phyloP scores from a whole-genome alignment of 805 yeast genomes.

The Tetrapisispora arboricola region DNA sequence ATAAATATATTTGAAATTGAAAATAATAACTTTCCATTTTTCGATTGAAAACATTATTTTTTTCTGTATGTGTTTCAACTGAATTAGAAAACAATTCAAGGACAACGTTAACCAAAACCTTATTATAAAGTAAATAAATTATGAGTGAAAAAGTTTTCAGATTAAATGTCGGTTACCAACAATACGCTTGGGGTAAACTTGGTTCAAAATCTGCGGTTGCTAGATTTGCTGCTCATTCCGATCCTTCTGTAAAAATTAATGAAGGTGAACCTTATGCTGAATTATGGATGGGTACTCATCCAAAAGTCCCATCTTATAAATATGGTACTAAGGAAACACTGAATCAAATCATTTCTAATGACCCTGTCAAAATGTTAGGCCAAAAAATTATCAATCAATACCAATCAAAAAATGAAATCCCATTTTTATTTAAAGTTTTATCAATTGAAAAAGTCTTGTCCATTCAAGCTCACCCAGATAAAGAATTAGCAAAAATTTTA shows the following conservation, averaged over 20 bases:
- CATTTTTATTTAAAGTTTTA: slow-evolving; percentile 87
- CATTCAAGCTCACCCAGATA: slow-evolving; percentile 98
- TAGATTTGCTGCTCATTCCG: slow-evolving; percentile 63
- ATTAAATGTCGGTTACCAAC: slow-evolving; percentile 46
- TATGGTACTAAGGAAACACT: slow-evolving; percentile 47
- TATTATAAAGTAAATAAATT: not conserved
- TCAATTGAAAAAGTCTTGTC: slow-evolving; percentile 87
- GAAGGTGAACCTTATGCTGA: slow-evolving; percentile 88
- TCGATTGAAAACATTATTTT: too few species aligned
- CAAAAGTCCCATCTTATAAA: slow-evolving; percentile 70
- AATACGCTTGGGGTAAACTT: slow-evolving; percentile 81
- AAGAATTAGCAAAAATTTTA: slow-evolving; percentile 63
- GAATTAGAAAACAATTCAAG: too few species aligned
- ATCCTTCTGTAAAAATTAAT: slow-evolving; percentile 51
- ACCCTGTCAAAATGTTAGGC: slow-evolving; percentile 56
- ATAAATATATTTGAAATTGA: too few species aligned
- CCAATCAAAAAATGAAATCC: slow-evolving; percentile 61
- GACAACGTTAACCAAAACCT: not conserved
- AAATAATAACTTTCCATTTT: too few species aligned
- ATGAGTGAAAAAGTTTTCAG: slow-evolving; percentile 29
- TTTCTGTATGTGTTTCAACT: too few species aligned
- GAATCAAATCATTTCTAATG: slow-evolving; percentile 51
- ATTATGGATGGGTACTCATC: slow-evolving; percentile 99
- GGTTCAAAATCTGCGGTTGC: slow-evolving; percentile 87
- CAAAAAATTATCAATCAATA: slow-evolving; percentile 49